A percentile compares a stretch with the other conserved stretches of the same genome.
phyloP scores from a whole-genome alignment of 768 basidiomycete species.

The Polyporus arcularius region DNA sequence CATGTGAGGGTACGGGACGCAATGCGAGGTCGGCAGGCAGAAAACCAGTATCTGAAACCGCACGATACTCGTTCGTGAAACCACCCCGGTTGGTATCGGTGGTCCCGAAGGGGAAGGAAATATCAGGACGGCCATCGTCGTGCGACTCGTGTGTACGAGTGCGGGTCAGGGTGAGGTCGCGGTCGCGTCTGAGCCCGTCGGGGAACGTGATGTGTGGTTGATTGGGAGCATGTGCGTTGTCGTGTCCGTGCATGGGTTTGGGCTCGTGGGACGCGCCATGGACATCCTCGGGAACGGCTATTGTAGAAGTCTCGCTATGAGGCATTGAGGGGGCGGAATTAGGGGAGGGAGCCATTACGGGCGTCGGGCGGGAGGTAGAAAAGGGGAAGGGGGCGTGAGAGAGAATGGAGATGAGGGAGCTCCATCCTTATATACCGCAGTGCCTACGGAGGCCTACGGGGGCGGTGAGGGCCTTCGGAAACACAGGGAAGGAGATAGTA shows the following conservation, averaged over 20 bases:
- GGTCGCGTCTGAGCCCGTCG: constrained; percentile 4
- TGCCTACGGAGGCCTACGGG: too few species aligned
- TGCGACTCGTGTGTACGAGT: constrained; percentile 23
- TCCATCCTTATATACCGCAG: too few species aligned
- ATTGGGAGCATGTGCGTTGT: not conserved
- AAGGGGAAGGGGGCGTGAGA: constrained; percentile 1
- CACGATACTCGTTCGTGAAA: constrained; percentile 38
- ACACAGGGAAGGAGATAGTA: too few species aligned
- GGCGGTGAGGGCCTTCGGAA: too few species aligned
- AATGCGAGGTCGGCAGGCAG: constrained; percentile 31
- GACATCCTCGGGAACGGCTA: not conserved
- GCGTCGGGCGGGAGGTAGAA: not conserved
- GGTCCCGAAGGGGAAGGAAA: constrained; percentile 33
- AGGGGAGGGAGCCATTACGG: not conserved
- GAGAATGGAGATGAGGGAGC: not conserved
- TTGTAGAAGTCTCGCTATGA: constrained; percentile 4
- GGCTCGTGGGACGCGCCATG: constrained; percentile 6
- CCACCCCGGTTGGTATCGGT: constrained; percentile 30
- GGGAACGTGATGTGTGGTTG: constrained; percentile 16
- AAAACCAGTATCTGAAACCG: constrained; percentile 30
- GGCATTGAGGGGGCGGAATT: not conserved
- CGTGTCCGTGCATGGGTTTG: not conserved
- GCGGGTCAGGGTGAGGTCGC: constrained; percentile 13
- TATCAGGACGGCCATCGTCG: constrained; percentile 25
- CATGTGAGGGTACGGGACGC: constrained; percentile 29